These are phyloP conservation scores for Xylaria arbuscula DNA, from an alignment of 2,329 filamentous ascomycete genomes.

Conservation along the genomic window DNA sequence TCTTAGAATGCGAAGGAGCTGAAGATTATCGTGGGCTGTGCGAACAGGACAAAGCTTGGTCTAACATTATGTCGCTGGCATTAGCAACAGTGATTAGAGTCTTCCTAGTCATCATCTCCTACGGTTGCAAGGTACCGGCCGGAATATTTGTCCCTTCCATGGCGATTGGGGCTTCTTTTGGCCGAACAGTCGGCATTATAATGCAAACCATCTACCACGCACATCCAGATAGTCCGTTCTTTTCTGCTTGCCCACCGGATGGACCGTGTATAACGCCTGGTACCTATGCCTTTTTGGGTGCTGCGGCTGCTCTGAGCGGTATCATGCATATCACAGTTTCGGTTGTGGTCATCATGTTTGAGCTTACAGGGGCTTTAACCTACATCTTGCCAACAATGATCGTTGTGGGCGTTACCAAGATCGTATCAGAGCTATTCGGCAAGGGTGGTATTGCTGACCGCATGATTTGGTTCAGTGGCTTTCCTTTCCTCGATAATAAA, in stretches of 20 bases:
- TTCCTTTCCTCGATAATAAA: slow-evolving; percentile 96
- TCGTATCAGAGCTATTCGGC: slow-evolving; percentile 89
- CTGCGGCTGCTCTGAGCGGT: slow-evolving; percentile 88
- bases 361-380: slow-evolving; percentile 94
- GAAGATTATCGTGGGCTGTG: slow-evolving; percentile 93
- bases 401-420: slow-evolving; percentile 95
- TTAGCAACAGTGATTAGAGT: slow-evolving; percentile 84
- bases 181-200: slow-evolving; percentile 91
- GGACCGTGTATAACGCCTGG: slow-evolving; percentile 96
- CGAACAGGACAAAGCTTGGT: slow-evolving; percentile 78
- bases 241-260: slow-evolving; percentile 88
- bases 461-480: slow-evolving; percentile 99
- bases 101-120: slow-evolving; percentile 91
- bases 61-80: slow-evolving; percentile 81
- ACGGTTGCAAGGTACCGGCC: slow-evolving; percentile 96
- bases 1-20: slow-evolving; percentile 88
- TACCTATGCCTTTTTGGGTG: slow-evolving; percentile 95
- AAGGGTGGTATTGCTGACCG: slow-evolving; percentile 96
- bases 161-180: slow-evolving; percentile 95
- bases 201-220: slow-evolving; percentile 90
- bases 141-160: slow-evolving; percentile 99
- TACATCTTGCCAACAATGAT: slow-evolving; percentile 99
- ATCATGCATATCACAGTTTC: slow-evolving; percentile 99
- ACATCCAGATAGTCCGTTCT: slow-evolving; percentile 85
- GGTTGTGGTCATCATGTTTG: slow-evolving; percentile 99